These are phyloP conservation scores for Candida methanosorbosa DNA, from an alignment of 805 yeast genomes.

Conservation along the genomic window DNA sequence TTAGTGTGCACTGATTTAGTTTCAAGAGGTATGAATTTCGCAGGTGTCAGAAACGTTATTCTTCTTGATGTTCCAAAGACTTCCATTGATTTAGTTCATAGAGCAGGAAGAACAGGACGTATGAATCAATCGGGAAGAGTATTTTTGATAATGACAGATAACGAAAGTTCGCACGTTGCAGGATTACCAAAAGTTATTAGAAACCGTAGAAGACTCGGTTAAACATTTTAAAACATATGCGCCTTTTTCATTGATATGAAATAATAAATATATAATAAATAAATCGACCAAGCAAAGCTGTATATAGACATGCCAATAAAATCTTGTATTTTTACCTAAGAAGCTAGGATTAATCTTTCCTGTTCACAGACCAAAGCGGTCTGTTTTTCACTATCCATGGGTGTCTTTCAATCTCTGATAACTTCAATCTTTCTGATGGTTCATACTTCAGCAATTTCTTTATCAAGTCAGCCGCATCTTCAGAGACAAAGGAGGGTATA, in stretches of 20 bases:
- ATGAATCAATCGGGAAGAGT: constrained; percentile 87
- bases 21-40: constrained; percentile 86
- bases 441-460: constrained; percentile 52
- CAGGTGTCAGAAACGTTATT: constrained; percentile 71
- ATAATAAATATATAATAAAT: too few relatives aligned
- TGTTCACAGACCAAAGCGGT: constrained; percentile 7
- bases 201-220: constrained; percentile 32
- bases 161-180: constrained; percentile 68
- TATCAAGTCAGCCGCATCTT: constrained; percentile 74
- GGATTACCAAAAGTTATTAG: constrained; percentile 68
- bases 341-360: constrained; percentile 18
- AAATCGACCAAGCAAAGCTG: too few relatives aligned
- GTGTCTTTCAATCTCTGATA: constrained; percentile 58
- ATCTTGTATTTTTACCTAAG: too few relatives aligned
- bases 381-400: constrained; percentile 76
- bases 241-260: too few relatives aligned
- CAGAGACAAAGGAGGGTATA: constrained; percentile 62
- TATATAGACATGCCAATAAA: too few relatives aligned
- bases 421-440: constrained; percentile 55
- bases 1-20: constrained; percentile 82
- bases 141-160: constrained; percentile 63
- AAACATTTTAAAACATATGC: too few relatives aligned
- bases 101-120: constrained; percentile 93
- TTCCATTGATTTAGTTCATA: constrained; percentile 79
- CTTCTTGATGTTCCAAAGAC: constrained; percentile 80